Conservation (phyloP, 108 stramenopile species). For the Skeletonema potamos region DNA sequence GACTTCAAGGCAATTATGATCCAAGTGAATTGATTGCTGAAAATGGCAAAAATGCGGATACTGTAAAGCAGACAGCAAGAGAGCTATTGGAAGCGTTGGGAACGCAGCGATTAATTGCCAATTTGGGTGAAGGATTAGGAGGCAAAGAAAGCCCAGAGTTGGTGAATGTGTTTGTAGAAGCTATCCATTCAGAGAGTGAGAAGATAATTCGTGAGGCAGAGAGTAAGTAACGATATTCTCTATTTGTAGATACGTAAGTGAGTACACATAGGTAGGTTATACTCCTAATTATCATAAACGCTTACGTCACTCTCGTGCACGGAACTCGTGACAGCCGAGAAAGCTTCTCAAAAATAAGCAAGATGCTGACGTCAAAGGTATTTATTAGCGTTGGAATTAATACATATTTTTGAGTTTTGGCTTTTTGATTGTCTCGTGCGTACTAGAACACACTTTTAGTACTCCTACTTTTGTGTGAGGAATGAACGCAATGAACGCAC, state of each 20-base stretch:
- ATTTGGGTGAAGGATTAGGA: constrained; percentile 93
- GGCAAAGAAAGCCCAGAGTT: constrained; percentile 90
- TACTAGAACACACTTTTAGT: neutral
- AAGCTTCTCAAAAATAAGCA: neutral
- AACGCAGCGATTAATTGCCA: constrained; percentile 90
- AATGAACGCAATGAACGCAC: no score
- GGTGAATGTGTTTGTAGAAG: constrained; percentile 86
- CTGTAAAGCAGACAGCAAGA: constrained; percentile 68
- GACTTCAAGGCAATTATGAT: constrained; percentile 93
- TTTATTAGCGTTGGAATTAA: neutral
- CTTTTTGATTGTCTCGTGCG: neutral
- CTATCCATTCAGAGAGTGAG: constrained; percentile 88
- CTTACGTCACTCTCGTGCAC: neutral
- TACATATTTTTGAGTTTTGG: neutral
- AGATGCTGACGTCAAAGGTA: neutral
- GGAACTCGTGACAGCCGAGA: neutral
- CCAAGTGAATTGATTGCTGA: constrained; percentile 74
- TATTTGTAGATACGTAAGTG: no score
- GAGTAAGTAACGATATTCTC: neutral
- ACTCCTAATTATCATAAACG: no score
- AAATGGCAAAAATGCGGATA: constrained; percentile 66
- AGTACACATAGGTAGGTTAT: no score
- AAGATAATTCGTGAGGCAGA: constrained; percentile 54
- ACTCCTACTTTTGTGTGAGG: no score
- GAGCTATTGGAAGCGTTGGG: constrained; percentile 81